A percentile compares a stretch with the other conserved stretches of the same genome.
Conservation (phyloP, 352 stramenopile species). For the Phytophthora chlamydospora region DNA sequence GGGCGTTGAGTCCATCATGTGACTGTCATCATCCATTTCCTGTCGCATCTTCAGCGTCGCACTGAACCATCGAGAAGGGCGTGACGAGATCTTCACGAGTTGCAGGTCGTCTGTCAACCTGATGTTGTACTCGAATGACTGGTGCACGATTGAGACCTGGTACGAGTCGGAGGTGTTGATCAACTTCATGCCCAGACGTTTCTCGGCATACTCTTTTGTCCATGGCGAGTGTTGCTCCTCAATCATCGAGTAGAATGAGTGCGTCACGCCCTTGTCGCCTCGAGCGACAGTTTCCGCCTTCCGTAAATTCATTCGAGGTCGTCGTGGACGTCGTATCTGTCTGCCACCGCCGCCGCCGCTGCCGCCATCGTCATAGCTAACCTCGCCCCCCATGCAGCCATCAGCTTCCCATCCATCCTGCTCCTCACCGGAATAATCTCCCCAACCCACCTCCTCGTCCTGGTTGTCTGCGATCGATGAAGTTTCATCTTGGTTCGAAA, state of each 20-base stretch:
- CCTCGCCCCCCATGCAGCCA: neutral
- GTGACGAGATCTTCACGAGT: conserved; percentile 65
- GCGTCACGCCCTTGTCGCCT: conserved; percentile 70
- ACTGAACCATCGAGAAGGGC: conserved; percentile 75
- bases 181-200: conserved; percentile 50
- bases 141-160: conserved; percentile 67
- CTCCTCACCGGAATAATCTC: conserved; percentile 18
- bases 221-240: conserved; percentile 37
- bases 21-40: conserved; percentile 65
- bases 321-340: conserved; percentile 10
- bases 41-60: conserved; percentile 85
- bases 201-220: conserved; percentile 49
- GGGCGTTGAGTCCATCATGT: conserved; percentile 69
- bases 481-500: conserved; percentile 4
- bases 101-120: conserved; percentile 58
- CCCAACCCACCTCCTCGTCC: conserved; percentile 15
- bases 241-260: conserved; percentile 83
- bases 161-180: conserved; percentile 50
- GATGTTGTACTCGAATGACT: conserved; percentile 71
- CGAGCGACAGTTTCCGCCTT: conserved; percentile 43
- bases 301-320: conserved; percentile 37
- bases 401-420: conserved; percentile 22
- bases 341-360: conserved; percentile 6
- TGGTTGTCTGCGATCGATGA: conserved; percentile 1
- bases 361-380: conserved; percentile 2